Conservation (phyloP, 176 grass and related monocot species). For the Aegilops sharonensis region DNA sequence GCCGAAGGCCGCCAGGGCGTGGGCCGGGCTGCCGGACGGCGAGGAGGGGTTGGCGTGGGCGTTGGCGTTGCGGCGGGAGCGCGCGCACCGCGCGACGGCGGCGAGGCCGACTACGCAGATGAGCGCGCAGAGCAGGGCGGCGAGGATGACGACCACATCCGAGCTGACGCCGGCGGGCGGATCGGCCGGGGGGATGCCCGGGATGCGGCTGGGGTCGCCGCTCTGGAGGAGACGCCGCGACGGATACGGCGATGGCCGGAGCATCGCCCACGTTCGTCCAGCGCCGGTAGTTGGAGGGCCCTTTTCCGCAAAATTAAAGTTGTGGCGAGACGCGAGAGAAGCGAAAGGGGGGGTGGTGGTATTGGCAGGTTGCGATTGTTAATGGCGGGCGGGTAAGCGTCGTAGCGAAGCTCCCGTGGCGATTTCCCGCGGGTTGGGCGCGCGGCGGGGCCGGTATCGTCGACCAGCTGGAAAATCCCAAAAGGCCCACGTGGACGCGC, state of each 20-base stretch:
- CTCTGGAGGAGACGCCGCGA: conserved; percentile 55
- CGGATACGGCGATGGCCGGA: conserved; percentile 20
- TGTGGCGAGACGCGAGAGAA: conserved; percentile 30
- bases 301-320: conserved; percentile 20
- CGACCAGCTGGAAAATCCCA: neutral
- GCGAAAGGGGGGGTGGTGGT: neutral
- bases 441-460: neutral
- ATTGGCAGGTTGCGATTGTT: conserved; percentile 32
- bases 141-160: conserved; percentile 62
- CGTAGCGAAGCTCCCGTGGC: conserved; percentile 7
- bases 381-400: conserved; percentile 30
- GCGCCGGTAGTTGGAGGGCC: conserved; percentile 7
- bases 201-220: conserved; percentile 21
- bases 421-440: neutral
- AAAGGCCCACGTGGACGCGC: neutral
- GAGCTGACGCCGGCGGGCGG: conserved; percentile 42
- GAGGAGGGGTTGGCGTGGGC: neutral
- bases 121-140: conserved; percentile 61
- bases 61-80: conserved; percentile 30
- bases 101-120: conserved; percentile 63
- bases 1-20: conserved; percentile 4
- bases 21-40: conserved; percentile 20
- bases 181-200: conserved; percentile 43
- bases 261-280: conserved; percentile 34
- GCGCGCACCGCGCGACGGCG: conserved; percentile 51